A percentile compares a stretch with the other conserved stretches of the same genome.
These are phyloP conservation scores for Tephrocybe sp. DNA, from an alignment of 768 basidiomycete species.

Conservation along the genomic window DNA sequence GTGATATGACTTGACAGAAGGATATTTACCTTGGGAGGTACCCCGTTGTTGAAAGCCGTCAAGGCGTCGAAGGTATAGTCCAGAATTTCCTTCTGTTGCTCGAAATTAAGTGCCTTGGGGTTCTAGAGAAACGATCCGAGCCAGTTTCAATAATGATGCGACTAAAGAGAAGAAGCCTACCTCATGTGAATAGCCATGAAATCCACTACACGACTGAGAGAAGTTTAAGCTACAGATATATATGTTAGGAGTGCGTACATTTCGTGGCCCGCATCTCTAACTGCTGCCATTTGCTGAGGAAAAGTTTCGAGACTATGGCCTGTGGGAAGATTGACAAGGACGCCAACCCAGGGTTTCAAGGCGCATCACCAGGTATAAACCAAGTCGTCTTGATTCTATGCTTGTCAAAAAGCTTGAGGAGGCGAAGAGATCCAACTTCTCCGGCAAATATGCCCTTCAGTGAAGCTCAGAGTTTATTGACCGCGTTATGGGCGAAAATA, in stretches of 20 bases:
- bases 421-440: slow-evolving; percentile 66
- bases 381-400: slow-evolving; percentile 66
- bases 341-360: background rate
- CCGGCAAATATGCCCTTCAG: slow-evolving; percentile 67
- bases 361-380: slow-evolving; percentile 63
- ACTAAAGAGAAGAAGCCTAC: slow-evolving; percentile 21
- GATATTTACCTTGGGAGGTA: slow-evolving; percentile 41
- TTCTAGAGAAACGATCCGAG: slow-evolving; percentile 37
- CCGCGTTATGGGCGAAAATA: slow-evolving; percentile 16
- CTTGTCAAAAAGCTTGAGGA: slow-evolving; percentile 71
- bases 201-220: slow-evolving; percentile 35
- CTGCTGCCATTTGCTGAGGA: slow-evolving; percentile 63
- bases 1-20: background rate
- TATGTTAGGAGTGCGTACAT: slow-evolving; percentile 34
- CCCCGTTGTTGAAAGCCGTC: slow-evolving; percentile 61
- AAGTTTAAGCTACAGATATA: background rate
- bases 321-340: slow-evolving; percentile 15
- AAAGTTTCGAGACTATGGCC: slow-evolving; percentile 77
- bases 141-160: background rate
- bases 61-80: slow-evolving; percentile 63
- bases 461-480: background rate
- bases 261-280: slow-evolving; percentile 73
- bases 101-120: slow-evolving; percentile 52
- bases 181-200: slow-evolving; percentile 74
- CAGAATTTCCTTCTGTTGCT: slow-evolving; percentile 72